These are phyloP conservation scores for Pseudocercospora vitis DNA, from an alignment of 2,329 filamentous ascomycete genomes.

Conservation along the genomic window DNA sequence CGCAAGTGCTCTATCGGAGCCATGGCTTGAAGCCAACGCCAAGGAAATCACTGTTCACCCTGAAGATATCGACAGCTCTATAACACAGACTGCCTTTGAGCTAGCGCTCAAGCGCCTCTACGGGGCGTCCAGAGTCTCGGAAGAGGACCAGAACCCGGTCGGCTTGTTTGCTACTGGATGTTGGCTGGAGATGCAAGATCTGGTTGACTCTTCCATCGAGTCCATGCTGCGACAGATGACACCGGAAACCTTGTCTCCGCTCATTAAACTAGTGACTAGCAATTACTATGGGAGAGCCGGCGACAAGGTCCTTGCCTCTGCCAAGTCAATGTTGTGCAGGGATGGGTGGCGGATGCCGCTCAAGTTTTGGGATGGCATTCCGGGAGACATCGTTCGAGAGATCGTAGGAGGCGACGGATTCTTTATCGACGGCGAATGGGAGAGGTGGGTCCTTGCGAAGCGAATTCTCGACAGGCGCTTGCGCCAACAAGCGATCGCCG, in stretches of 20 bases:
- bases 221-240: constrained; percentile 57
- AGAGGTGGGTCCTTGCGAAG: constrained; percentile 57
- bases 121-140: constrained; percentile 49
- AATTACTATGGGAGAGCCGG: constrained; percentile 59
- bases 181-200: constrained; percentile 59
- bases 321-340: constrained; percentile 59
- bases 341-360: constrained; percentile 59
- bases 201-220: constrained; percentile 55
- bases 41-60: constrained; percentile 55
- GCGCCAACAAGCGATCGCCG: constrained; percentile 48
- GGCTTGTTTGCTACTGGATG: constrained; percentile 57
- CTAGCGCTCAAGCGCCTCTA: constrained; percentile 57
- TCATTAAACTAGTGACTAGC: constrained; percentile 55
- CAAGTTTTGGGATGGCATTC: constrained; percentile 58
- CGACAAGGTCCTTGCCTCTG: constrained; percentile 56
- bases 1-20: constrained; percentile 53
- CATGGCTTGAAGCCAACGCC: constrained; percentile 56
- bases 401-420: constrained; percentile 61
- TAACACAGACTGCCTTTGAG: constrained; percentile 55
- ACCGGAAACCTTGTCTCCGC: constrained; percentile 48
- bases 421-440: constrained; percentile 59
- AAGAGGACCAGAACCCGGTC: constrained; percentile 55
- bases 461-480: constrained; percentile 55
- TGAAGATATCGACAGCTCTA: constrained; percentile 55
- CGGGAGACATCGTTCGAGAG: constrained; percentile 58